These are phyloP conservation scores for Fraxinus greggii DNA, from an alignment of 305 asterid genomes.

Conservation along the genomic window DNA sequence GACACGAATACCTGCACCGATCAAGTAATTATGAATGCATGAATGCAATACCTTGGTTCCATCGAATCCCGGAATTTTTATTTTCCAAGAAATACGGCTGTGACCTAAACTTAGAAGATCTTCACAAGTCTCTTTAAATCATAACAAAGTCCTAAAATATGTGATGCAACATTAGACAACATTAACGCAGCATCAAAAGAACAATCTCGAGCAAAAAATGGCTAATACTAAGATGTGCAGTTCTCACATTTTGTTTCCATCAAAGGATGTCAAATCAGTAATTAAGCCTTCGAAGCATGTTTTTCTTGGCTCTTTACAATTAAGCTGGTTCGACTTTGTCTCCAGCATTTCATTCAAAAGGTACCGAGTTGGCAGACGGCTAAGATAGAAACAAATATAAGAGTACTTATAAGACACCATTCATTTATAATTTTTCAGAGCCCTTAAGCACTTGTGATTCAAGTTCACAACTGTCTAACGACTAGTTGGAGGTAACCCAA, in stretches of 20 bases:
- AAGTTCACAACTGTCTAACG: background rate
- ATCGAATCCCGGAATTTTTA: background rate
- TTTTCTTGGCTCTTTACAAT: background rate
- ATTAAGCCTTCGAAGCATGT: background rate
- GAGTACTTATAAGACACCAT: background rate
- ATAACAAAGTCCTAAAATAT: background rate
- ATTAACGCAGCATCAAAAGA: background rate
- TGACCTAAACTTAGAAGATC: background rate
- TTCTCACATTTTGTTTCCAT: background rate
- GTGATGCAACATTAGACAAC: background rate
- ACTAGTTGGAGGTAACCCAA: background rate
- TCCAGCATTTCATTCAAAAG: background rate
- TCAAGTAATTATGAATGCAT: conserved; percentile 21
- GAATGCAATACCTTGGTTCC: background rate
- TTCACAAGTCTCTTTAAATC: background rate
- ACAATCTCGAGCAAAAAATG: background rate
- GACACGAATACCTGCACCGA: conserved; percentile 85
- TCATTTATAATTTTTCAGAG: background rate
- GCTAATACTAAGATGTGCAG: background rate
- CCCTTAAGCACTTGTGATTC: background rate
- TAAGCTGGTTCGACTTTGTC: background rate
- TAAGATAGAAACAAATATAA: background rate
- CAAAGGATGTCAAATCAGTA: background rate
- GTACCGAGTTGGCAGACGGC: background rate
- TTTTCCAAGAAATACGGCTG: background rate